A percentile compares a stretch with the other conserved stretches of the same genome.
Evolutionary conservation across 768 basidiomycete species (phyloP).

Genomic region (Suillus luteus): DNA sequence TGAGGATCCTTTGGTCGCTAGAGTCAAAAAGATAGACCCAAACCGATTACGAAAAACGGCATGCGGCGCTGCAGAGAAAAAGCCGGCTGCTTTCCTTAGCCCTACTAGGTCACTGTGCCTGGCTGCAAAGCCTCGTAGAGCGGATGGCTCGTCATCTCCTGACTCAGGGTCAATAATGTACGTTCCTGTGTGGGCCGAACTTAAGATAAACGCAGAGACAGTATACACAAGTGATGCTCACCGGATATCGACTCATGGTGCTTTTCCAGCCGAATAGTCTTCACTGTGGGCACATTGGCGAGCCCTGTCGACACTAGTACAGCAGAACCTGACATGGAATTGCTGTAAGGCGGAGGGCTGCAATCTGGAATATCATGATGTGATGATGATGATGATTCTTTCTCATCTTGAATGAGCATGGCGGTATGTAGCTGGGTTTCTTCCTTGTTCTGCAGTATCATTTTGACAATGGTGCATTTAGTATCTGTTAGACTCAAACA

Average conservation of each 20-base stretch:
- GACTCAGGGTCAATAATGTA: conserved; percentile 45
- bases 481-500: background rate
- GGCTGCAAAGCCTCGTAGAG: background rate
- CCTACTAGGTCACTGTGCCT: conserved; percentile 25
- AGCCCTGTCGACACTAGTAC: background rate
- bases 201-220: background rate
- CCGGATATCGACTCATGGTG: conserved; percentile 36
- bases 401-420: background rate
- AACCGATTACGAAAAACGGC: conserved; percentile 44
- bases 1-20: conserved; percentile 41
- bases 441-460: conserved; percentile 4
- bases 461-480: background rate
- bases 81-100: conserved; percentile 22
- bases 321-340: background rate
- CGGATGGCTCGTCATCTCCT: conserved; percentile 27
- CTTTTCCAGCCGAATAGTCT: conserved; percentile 6
- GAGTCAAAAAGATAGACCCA: conserved; percentile 40
- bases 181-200: conserved; percentile 32
- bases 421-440: background rate
- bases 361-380: background rate
- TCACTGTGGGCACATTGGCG: background rate
- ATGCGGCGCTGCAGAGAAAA: conserved; percentile 23
- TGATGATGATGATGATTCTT: background rate
- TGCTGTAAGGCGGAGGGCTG: background rate
- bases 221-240: conserved; percentile 12